phyloP scores from a whole-genome alignment of 2,329 filamentous ascomycete species.

The Sclerotinia sclerotiorum region DNA sequence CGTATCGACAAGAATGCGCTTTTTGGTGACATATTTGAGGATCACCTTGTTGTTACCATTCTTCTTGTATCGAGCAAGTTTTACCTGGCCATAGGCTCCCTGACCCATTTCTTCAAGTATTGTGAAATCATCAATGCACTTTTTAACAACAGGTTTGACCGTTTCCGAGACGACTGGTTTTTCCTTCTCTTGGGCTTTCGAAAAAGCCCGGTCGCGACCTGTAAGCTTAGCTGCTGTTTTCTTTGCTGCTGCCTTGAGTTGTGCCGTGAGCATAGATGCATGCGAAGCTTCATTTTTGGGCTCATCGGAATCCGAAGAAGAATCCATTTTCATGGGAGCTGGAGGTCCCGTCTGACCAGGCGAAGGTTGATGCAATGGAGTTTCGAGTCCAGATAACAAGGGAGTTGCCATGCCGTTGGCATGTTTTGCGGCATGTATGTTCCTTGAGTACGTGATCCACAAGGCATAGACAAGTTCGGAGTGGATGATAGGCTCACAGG shows the following conservation, averaged over 20 bases:
- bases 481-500: constrained; percentile 50
- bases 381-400: constrained; percentile 61
- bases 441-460: constrained; percentile 95
- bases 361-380: constrained; percentile 75
- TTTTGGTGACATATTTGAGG: constrained; percentile 96
- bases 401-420: constrained; percentile 62
- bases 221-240: constrained; percentile 56
- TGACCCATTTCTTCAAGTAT: constrained; percentile 98
- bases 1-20: constrained; percentile 93
- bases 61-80: constrained; percentile 83
- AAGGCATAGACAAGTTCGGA: constrained; percentile 88
- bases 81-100: constrained; percentile 96
- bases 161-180: constrained; percentile 39
- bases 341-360: constrained; percentile 68
- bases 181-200: constrained; percentile 40
- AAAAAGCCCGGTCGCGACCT: constrained; percentile 42
- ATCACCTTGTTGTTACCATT: constrained; percentile 78
- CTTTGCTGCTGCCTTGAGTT: constrained; percentile 57
- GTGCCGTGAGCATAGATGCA: constrained; percentile 52
- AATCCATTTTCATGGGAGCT: constrained; percentile 56
- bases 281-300: constrained; percentile 44
- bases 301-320: constrained; percentile 49
- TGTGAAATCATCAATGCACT: constrained; percentile 83
- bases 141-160: constrained; percentile 58
- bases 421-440: constrained; percentile 74